Evolutionary conservation across 2,329 filamentous ascomycete species (phyloP).

Genomic region (Xylaria sp.): DNA sequence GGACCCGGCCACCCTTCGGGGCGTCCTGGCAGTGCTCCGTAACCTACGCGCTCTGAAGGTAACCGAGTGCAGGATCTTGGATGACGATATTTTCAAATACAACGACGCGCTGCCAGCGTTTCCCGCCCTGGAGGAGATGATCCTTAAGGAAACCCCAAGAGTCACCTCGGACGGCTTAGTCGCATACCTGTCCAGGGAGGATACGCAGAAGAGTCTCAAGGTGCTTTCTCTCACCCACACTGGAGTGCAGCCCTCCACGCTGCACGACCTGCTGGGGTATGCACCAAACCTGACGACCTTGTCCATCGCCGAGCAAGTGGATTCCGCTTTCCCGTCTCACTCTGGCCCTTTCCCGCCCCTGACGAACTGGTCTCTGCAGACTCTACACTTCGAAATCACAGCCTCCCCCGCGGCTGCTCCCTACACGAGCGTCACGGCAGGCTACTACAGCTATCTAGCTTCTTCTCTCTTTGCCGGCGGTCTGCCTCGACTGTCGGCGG

Average conservation of each 20-base stretch:
- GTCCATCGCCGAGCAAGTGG: slow-evolving; percentile 55
- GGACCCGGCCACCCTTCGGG: slow-evolving; percentile 71
- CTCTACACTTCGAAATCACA: slow-evolving; percentile 82
- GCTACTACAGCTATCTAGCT: slow-evolving; percentile 85
- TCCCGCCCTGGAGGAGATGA: slow-evolving; percentile 73
- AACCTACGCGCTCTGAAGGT: slow-evolving; percentile 75
- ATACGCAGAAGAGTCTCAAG: slow-evolving; percentile 62
- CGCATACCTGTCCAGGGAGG: slow-evolving; percentile 65
- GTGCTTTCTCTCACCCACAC: slow-evolving; percentile 73
- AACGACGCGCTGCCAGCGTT: slow-evolving; percentile 70
- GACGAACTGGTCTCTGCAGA: slow-evolving; percentile 67
- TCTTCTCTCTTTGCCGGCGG: slow-evolving; percentile 77
- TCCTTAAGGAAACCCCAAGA: slow-evolving; percentile 70
- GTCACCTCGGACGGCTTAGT: slow-evolving; percentile 73
- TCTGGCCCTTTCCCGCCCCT: slow-evolving; percentile 62
- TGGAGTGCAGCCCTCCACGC: slow-evolving; percentile 63
- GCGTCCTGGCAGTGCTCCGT: slow-evolving; percentile 68
- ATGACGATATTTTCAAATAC: slow-evolving; percentile 74
- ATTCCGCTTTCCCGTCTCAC: slow-evolving; percentile 52
- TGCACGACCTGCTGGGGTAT: slow-evolving; percentile 63
- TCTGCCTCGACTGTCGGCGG: slow-evolving; percentile 71
- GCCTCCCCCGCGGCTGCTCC: slow-evolving; percentile 59
- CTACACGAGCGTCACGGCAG: slow-evolving; percentile 56
- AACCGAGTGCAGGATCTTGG: slow-evolving; percentile 68
- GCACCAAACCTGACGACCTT: slow-evolving; percentile 62